Percentiles rank a stretch among this genome's conserved stretches.
These are phyloP conservation scores for Nidularia pulvinata DNA, from an alignment of 768 basidiomycete genomes.

Conservation along the genomic window DNA sequence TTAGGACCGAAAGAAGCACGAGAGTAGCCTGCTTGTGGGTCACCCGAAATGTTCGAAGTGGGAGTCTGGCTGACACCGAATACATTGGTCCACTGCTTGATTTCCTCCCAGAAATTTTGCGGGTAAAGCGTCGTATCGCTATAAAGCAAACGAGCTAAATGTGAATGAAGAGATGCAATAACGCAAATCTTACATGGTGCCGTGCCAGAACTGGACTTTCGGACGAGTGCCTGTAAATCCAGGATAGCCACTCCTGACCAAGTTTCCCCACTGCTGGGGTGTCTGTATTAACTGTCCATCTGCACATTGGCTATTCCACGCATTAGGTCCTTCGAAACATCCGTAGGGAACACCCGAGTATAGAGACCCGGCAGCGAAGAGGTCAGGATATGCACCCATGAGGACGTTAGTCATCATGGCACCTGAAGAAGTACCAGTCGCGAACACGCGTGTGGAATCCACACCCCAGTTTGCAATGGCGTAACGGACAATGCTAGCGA, in stretches of 20 bases:
- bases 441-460: slow-evolving; percentile 45
- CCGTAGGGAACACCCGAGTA: no score
- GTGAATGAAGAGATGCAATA: not conserved
- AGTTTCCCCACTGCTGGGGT: no score
- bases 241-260: no score
- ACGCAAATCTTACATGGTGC: slow-evolving; percentile 31
- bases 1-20: slow-evolving; percentile 46
- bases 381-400: slow-evolving; percentile 51
- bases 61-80: slow-evolving; percentile 44
- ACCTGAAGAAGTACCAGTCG: no score
- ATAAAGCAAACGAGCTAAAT: not conserved
- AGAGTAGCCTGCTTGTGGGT: slow-evolving; percentile 43
- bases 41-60: slow-evolving; percentile 29
- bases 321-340: no score
- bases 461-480: no score
- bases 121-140: slow-evolving; percentile 51
- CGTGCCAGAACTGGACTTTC: no score
- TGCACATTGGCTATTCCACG: no score
- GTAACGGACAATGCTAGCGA: no score
- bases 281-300: no score
- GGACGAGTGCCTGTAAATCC: no score
- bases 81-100: slow-evolving; percentile 60
- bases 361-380: slow-evolving; percentile 52
- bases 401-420: slow-evolving; percentile 68
- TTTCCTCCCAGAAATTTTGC: slow-evolving; percentile 50